phyloP scores from a whole-genome alignment of 2,329 filamentous ascomycete genomes.

The Phyllosticta capitalensis region DNA sequence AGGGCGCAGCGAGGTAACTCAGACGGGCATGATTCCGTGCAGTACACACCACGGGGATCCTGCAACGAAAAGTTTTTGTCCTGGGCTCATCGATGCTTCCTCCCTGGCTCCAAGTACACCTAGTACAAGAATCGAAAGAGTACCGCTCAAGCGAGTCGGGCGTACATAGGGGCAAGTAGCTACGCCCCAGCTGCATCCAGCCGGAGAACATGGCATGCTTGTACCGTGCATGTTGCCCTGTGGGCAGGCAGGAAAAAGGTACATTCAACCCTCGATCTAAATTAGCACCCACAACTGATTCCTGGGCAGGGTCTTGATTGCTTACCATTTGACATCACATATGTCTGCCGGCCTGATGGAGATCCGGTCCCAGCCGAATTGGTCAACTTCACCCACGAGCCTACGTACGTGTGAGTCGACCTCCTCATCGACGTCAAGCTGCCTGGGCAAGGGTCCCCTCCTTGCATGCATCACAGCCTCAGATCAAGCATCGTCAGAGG shows the following conservation, averaged over 20 bases:
- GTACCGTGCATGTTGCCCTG: not conserved
- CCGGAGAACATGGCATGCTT: not conserved
- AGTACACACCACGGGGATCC: not conserved
- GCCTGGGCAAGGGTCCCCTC: not conserved
- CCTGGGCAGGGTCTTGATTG: not conserved
- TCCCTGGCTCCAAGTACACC: not conserved
- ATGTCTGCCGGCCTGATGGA: not conserved
- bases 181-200: not conserved
- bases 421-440: not conserved
- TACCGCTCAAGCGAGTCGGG: not conserved
- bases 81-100: not conserved
- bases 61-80: not conserved
- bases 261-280: not conserved
- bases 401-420: not conserved
- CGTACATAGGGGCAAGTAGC: not conserved
- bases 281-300: not conserved
- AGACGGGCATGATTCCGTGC: not conserved
- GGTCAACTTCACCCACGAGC: not conserved
- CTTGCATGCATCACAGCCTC: not conserved
- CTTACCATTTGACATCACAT: not conserved
- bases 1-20: not conserved
- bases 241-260: not conserved
- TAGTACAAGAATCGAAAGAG: not conserved
- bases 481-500: not conserved
- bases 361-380: not conserved